Conservation (phyloP, 371 early-diverging fungal genomes). For the Mortierella sp. region DNA sequence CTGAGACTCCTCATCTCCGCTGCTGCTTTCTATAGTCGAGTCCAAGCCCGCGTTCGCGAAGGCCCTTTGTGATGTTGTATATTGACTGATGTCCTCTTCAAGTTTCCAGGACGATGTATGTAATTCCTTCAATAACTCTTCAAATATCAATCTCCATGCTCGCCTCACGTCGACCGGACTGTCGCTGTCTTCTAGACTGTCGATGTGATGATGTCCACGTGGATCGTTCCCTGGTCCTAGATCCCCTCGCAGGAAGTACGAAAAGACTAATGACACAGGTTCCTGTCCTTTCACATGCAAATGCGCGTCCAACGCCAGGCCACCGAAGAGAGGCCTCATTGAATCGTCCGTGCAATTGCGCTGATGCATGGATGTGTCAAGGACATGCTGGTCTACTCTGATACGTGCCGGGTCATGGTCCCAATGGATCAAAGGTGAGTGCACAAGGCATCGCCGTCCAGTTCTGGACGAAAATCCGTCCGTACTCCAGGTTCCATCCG, state of each 20-base stretch:
- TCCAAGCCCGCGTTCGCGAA: no score
- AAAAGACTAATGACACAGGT: slow-evolving; percentile 23
- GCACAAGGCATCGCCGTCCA: slow-evolving; percentile 58
- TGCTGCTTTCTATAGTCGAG: no score
- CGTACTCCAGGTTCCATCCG: neutral
- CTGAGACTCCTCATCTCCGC: no score
- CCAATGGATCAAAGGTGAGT: slow-evolving; percentile 70
- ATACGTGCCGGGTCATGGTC: slow-evolving; percentile 20
- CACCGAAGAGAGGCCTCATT: slow-evolving; percentile 10
- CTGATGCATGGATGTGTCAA: neutral
- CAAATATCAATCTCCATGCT: slow-evolving; percentile 31
- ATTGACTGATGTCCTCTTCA: no score
- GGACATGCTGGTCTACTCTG: neutral
- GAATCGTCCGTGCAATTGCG: neutral
- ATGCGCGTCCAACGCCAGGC: slow-evolving; percentile 6
- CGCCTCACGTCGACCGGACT: slow-evolving; percentile 19
- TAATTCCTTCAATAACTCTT: slow-evolving; percentile 19
- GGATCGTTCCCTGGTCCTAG: slow-evolving; percentile 1
- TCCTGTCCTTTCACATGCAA: slow-evolving; percentile 1
- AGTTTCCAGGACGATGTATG: no score
- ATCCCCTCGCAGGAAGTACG: slow-evolving; percentile 42
- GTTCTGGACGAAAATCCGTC: no score
- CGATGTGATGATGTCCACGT: neutral
- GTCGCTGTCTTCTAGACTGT: neutral
- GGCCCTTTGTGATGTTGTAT: no score